Evolutionary conservation across 208 protist species (phyloP).

Genomic region (Polymyxa betae): DNA sequence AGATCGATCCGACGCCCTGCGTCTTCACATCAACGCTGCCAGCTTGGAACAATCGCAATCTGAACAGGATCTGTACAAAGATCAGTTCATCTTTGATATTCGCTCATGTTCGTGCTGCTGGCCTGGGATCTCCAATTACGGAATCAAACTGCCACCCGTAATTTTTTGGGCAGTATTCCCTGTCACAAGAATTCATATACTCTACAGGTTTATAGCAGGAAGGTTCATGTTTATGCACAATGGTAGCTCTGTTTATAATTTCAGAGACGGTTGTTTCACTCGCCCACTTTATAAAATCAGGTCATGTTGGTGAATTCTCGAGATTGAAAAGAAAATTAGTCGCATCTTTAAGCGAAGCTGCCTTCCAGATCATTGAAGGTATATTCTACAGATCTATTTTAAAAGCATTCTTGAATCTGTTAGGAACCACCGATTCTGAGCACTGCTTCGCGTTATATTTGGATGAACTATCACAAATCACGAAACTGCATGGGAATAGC

Average conservation of each 20-base stretch:
- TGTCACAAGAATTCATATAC: not conserved
- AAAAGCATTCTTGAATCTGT: not conserved
- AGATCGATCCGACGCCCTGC: conserved; percentile 56
- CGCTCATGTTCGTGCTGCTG: conserved; percentile 63
- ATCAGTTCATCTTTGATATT: conserved; percentile 62
- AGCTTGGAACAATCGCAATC: conserved; percentile 67
- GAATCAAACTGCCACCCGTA: conserved; percentile 63
- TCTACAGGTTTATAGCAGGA: conserved; percentile 37
- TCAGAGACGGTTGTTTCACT: not conserved
- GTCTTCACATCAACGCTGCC: conserved; percentile 63
- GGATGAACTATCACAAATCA: conserved; percentile 12
- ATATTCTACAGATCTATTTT: not conserved
- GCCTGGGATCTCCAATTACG: conserved; percentile 52
- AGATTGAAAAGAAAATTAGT: conserved; percentile 50
- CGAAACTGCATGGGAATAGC: not conserved
- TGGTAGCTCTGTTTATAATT: conserved; percentile 16
- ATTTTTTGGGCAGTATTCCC: not conserved
- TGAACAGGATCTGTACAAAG: conserved; percentile 57
- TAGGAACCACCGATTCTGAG: conserved; percentile 50
- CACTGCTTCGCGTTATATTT: conserved; percentile 50
- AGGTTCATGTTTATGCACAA: conserved; percentile 67
- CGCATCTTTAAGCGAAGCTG: not conserved
- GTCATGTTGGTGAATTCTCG: conserved; percentile 31
- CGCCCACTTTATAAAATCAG: not conserved
- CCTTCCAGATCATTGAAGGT: conserved; percentile 42